These are phyloP conservation scores for Incumbomyces lentus DNA, from an alignment of 2,329 filamentous ascomycete species.

Conservation along the genomic window DNA sequence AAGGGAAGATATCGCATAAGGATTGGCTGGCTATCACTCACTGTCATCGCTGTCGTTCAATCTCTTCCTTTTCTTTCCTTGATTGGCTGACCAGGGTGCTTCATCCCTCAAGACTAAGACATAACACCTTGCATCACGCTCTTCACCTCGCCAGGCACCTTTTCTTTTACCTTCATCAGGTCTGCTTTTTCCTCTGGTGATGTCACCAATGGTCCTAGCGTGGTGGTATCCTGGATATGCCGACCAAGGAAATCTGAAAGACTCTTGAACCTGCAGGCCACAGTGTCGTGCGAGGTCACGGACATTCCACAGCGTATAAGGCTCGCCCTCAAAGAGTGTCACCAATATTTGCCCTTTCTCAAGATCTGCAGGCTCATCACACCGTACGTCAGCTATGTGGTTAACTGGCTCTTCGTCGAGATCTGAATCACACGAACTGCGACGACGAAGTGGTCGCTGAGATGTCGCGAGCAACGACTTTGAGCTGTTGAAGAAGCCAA, in stretches of 20 bases:
- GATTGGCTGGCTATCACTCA: conserved; percentile 10
- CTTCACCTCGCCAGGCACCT: conserved; percentile 38
- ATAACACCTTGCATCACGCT: conserved; percentile 37
- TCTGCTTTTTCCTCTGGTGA: conserved; percentile 29
- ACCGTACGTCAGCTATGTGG: not conserved
- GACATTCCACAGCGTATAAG: conserved; percentile 93
- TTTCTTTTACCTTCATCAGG: conserved; percentile 20
- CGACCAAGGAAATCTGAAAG: conserved; percentile 38
- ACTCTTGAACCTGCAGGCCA: conserved; percentile 36
- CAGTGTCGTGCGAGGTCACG: conserved; percentile 70
- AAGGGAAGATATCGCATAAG: no score
- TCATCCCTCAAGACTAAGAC: conserved; percentile 34
- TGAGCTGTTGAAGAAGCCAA: conserved; percentile 38
- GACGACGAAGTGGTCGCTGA: not conserved
- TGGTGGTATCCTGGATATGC: conserved; percentile 39
- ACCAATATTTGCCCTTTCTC: conserved; percentile 55
- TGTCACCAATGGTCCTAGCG: conserved; percentile 36
- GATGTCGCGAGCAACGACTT: conserved; percentile 27
- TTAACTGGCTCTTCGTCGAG: conserved; percentile 14
- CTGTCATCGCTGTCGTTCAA: conserved; percentile 26
- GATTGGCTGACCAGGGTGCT: conserved; percentile 16
- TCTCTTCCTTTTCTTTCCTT: conserved; percentile 27
- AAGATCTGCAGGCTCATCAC: conserved; percentile 10
- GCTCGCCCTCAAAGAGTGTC: conserved; percentile 84
- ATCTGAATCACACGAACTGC: conserved; percentile 11